Conservation (phyloP, 1,284 basidiomycete genomes). For the Puccinia hordei region DNA sequence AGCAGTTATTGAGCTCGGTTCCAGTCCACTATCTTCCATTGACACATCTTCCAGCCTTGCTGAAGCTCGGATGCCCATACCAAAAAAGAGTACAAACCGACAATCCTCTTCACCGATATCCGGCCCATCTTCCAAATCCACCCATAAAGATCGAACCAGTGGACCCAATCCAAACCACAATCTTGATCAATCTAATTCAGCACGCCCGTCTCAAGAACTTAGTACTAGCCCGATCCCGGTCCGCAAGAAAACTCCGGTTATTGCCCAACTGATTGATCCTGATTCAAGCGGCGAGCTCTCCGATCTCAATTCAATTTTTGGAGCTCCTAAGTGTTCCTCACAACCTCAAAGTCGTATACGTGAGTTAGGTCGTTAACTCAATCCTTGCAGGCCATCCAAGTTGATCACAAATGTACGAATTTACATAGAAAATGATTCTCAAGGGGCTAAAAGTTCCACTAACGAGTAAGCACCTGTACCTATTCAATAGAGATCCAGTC, state of each 20-base stretch:
- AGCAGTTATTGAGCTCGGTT: neutral
- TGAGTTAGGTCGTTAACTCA: neutral
- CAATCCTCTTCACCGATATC: too few relatives aligned
- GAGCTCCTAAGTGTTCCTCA: neutral
- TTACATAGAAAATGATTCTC: too few relatives aligned
- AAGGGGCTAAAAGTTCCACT: neutral
- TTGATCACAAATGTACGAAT: too few relatives aligned
- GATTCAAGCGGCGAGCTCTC: constrained; percentile 5
- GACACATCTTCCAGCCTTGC: neutral
- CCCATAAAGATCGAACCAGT: too few relatives aligned
- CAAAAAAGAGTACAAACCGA: too few relatives aligned
- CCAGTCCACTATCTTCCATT: neutral
- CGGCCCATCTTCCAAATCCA: too few relatives aligned
- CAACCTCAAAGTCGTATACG: neutral
- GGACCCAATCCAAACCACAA: too few relatives aligned
- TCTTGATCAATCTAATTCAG: neutral
- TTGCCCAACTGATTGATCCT: neutral
- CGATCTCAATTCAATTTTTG: neutral
- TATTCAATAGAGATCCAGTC: too few relatives aligned
- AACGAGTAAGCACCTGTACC: neutral
- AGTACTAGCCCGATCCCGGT: constrained; percentile 4
- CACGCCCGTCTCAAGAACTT: neutral
- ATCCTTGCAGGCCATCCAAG: neutral
- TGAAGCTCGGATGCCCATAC: neutral
- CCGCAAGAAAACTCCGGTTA: neutral